Base-by-base conservation (phyloP, 257 asterid species). In the Dorcoceras hygrometricum region DNA sequence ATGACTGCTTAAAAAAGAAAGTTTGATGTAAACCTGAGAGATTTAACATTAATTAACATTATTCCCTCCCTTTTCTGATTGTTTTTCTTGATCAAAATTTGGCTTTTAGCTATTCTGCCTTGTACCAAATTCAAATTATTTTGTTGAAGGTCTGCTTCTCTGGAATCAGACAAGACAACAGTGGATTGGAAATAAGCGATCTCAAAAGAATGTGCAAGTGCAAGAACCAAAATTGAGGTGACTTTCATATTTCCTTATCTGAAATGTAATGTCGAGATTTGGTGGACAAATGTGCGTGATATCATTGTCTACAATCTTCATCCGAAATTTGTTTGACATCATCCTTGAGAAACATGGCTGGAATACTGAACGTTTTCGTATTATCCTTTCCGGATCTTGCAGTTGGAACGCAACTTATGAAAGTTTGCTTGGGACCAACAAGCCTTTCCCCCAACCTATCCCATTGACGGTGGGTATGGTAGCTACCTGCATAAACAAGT, bases 111-210 rank as follows among this genome's bases (percentile, higher is more conserved):
- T n/a, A n/a, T n/a, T n/a, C n/a, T 29, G 20, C 29, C 57, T 23
- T 28, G 3, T 22, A 23, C 55, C 27, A 3, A 58, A 10, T 34
- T 22, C 23, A 8, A 5, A 39, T 55, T 4, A 16, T 3, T 59
- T 71, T 65, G 62, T 66, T 78, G 69, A 69, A 93, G 99, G 99
- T 53, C 76, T 88, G 76, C 87, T 88, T 73, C 95, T 86, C 54
- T 93, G 99, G 97, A 90, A 81, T 69, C 96, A 93, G 65, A 86
- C 85, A 11, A 85, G 99, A 83, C 84, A 84, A 69, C 95, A 84
- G 74, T 90, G 99, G 99, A 77, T 85, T 63, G 97, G 89, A 59
- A 84, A 68, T 68, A 93, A 79, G 79, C 81, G 79, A 29, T 60
- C 89, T 46, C 74, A 83, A 69, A 78, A 73, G 65, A 53, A 56